These are phyloP conservation scores for Beta lomatogona DNA, from an alignment of 179 eudicot genomes.

Conservation along the genomic window DNA sequence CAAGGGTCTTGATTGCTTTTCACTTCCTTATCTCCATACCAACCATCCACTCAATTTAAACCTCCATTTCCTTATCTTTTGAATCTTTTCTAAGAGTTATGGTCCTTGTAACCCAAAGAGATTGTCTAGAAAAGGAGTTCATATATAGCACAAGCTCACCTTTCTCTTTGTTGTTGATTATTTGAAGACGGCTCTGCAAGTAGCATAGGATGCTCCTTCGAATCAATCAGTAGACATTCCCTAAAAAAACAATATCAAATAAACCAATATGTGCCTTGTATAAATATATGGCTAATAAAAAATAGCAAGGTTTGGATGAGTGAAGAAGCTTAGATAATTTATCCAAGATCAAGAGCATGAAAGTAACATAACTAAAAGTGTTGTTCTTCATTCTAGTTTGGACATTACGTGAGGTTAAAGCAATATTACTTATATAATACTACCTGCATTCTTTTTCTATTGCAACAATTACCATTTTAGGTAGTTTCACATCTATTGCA, in stretches of 20 bases:
- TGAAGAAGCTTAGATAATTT: background rate
- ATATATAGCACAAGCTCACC: constrained; percentile 46
- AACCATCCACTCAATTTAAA: no score
- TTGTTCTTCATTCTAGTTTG: background rate
- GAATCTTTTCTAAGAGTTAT: background rate
- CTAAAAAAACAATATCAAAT: constrained; percentile 39
- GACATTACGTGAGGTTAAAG: background rate
- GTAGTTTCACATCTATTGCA: no score
- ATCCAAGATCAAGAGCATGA: background rate
- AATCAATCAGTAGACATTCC: constrained; percentile 91
- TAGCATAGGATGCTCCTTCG: constrained; percentile 96
- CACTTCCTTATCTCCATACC: background rate
- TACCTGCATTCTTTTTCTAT: no score
- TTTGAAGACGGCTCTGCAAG: constrained; percentile 93
- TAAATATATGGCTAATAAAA: background rate
- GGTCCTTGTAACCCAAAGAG: background rate
- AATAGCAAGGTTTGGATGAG: constrained; percentile 1
- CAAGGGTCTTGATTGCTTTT: no score
- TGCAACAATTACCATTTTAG: no score
- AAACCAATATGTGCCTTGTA: constrained; percentile 10
- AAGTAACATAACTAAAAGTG: background rate
- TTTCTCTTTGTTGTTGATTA: constrained; percentile 89
- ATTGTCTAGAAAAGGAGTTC: background rate
- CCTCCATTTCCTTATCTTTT: background rate
- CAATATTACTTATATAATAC: background rate